Base-by-base conservation (phyloP, 2,329 filamentous ascomycete species). In the Immersiporthe knoxdaviesiana region DNA sequence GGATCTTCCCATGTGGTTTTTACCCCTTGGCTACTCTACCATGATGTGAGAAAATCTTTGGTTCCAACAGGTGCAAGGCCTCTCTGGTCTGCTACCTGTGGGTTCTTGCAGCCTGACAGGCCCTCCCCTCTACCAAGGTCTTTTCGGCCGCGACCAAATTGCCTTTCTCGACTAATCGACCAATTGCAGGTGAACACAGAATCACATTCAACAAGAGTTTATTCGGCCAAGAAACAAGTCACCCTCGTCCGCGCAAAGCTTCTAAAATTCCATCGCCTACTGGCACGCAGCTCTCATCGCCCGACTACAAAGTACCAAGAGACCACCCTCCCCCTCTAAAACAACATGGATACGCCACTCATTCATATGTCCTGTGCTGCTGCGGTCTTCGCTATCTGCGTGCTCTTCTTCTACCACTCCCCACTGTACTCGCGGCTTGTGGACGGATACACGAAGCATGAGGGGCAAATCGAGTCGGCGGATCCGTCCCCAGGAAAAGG, bases 331-430 rank as follows among this genome's bases (percentile, higher is more conserved):
- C 32, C 21, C n/a, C n/a, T n/a, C n/a, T n/a, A n/a, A n/a, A 10
- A 37, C 56, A 37, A 35, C 56, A 59, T 59, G 56, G 56, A 59
- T 7, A 59, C 1, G 30, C 30, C 16, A n/a, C 30, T 30, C 32
- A 11, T 59, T 0, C 56, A 37, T 32, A 10, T 59, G 16, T 18
- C 16, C 7, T 59, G 56, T n/a, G 21, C 11, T 14, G 18, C 7
- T 3, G 32, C 18, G 10, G 56, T 59, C 16, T 2, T 32, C 18
- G 18, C 11, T 18, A 11, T 59, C 30, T 59, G 56, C 11, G 56
- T 30, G 21, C 16, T 59, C 56, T 59, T 59, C 56, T 59, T 59
- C 30, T 59, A 59, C 18, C 56, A 59, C 56, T 59, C 30, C 10
- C 18, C 56, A 18, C 18, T 35, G 21, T 59, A n/a, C 32, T 18